Evolutionary conservation across 192 early-diverging fungal genomes (phyloP).

Genomic region (Linderina pennispora): DNA sequence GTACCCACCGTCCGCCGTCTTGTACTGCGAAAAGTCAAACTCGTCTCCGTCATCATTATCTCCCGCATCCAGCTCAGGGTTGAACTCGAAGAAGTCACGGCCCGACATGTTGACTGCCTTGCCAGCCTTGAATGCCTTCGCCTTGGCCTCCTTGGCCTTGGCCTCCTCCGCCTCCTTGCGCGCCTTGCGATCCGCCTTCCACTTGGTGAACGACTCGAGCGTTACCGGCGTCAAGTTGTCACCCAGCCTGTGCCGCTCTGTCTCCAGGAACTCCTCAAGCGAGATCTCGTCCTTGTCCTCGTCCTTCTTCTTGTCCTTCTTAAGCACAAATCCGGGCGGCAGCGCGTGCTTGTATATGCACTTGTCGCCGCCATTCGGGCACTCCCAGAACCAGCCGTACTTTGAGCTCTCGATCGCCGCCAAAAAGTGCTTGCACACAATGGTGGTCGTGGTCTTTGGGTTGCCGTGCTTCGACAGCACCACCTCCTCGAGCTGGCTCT

Average conservation of each 20-base stretch:
- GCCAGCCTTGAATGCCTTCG: slow-evolving; percentile 78
- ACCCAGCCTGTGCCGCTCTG: slow-evolving; percentile 94
- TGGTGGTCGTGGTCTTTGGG: slow-evolving; percentile 82
- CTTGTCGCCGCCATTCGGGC: slow-evolving; percentile 87
- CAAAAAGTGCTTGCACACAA: slow-evolving; percentile 98
- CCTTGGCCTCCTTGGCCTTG: slow-evolving; percentile 69
- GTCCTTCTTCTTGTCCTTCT: slow-evolving; percentile 82
- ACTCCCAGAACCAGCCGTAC: slow-evolving; percentile 99
- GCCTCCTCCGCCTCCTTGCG: slow-evolving; percentile 62
- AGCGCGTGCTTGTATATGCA: slow-evolving; percentile 98
- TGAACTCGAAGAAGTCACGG: slow-evolving; percentile 96
- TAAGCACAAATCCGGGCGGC: slow-evolving; percentile 93
- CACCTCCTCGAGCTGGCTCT: slow-evolving; percentile 83
- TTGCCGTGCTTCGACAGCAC: slow-evolving; percentile 80
- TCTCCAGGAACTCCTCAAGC: slow-evolving; percentile 96
- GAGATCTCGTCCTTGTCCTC: slow-evolving; percentile 80
- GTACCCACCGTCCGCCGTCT: slow-evolving; percentile 55
- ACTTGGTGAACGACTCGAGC: slow-evolving; percentile 81
- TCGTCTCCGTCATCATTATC: slow-evolving; percentile 75
- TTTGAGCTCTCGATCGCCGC: slow-evolving; percentile 92
- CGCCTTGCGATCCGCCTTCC: slow-evolving; percentile 84
- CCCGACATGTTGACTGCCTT: slow-evolving; percentile 92
- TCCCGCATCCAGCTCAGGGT: slow-evolving; percentile 75
- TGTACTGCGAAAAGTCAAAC: slow-evolving; percentile 77
- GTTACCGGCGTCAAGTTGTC: slow-evolving; percentile 92